Conservation (phyloP, 306 rosid genomes). For the Vigna radiata region DNA sequence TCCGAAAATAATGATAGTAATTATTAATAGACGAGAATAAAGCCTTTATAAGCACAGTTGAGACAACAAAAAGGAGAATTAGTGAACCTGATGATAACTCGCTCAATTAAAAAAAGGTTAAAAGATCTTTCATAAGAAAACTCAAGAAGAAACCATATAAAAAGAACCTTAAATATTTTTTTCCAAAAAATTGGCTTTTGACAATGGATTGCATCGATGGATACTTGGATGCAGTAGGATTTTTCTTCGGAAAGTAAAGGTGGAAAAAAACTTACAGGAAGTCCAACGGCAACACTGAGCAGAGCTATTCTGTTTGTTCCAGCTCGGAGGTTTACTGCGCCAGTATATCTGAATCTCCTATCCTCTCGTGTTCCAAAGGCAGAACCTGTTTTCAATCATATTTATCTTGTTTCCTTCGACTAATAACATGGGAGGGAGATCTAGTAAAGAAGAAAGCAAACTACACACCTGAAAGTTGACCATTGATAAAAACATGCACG, state of each 20-base stretch:
- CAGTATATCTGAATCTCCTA: conserved; percentile 84
- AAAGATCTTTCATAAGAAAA: neutral
- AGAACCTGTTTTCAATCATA: conserved; percentile 69
- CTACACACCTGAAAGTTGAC: conserved; percentile 78
- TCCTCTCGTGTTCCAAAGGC: conserved; percentile 86
- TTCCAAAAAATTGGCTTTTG: neutral
- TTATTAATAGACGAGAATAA: conserved; percentile 9
- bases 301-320: conserved; percentile 89
- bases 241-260: conserved; percentile 23
- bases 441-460: conserved; percentile 41
- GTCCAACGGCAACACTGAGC: conserved; percentile 95
- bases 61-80: neutral
- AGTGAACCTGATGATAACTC: neutral
- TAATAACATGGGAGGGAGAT: conserved; percentile 32
- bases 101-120: neutral
- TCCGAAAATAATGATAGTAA: conserved; percentile 33
- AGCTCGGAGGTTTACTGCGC: conserved; percentile 75
- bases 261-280: conserved; percentile 72
- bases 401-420: conserved; percentile 31
- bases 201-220: neutral
- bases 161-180: neutral
- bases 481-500: conserved; percentile 88
- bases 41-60: neutral
- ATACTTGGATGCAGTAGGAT: conserved; percentile 4
- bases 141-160: neutral